Base-by-base conservation (phyloP, 2,329 filamentous ascomycete species). In the Aspergillus niger region DNA sequence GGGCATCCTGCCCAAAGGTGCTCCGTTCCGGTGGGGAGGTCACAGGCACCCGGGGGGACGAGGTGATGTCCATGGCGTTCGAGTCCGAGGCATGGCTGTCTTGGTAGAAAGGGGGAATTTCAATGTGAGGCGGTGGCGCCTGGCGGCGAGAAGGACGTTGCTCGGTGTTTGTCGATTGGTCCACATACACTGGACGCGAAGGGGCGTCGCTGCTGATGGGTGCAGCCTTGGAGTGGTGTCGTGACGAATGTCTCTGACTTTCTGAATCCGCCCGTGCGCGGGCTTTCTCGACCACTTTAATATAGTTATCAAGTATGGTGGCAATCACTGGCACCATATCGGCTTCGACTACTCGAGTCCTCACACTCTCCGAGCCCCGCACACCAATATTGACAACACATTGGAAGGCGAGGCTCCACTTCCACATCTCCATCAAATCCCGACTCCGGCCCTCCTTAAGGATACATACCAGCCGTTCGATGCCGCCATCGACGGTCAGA, bases 341-440 rank as follows among this genome's bases (percentile, higher is more conserved):
- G 64, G 95, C 95, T 80, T 99, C 95, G 55, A 99, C 95, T 2
- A 99, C 94, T 67, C 95, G 86, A 60, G 95, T 98, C 69, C 95
- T 87, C 61, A 99, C 95, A 67, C 87, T 89, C 80, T 99, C 95
- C 11, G 95, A 97, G 62, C 95, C 95, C 68, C 95, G 87, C 62
- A 99, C 94, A 59, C 95, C 95, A 73, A 99, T 98, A 77, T 99
- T 99, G 75, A 99, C 95, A 66, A 98, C 93, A 77, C 95, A 99
- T 79, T 98, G 95, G 77, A 99, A 99, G 56, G 95, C 95, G 64
- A 99, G 85, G 74, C 97, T 99, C 95, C 95, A 99, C 80, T 98
- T 98, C 95, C 95, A 99, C 91, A 97, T 97, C 77, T 97, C 94
- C 94, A 98, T 97, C 88, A 97, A 90, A 76, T 99, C 94, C 79